Conservation (phyloP, 2,329 filamentous ascomycete species). For the Epichloe festucae region DNA sequence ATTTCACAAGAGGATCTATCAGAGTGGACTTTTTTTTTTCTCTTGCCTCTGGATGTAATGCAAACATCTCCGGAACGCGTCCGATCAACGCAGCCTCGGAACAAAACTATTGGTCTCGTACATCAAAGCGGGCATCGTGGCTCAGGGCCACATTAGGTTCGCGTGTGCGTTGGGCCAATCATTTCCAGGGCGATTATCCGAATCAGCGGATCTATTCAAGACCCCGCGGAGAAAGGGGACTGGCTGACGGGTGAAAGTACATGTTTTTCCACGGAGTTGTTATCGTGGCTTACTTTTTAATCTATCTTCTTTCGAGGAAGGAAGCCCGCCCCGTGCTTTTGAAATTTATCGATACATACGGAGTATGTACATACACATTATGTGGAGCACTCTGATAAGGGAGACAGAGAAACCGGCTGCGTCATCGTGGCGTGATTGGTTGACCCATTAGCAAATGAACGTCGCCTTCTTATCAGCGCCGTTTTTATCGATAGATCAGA, state of each 20-base stretch:
- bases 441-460: not conserved
- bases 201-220: not conserved
- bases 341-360: too few relatives aligned
- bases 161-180: slow-evolving; percentile 1
- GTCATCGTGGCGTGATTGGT: not conserved
- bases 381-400: too few relatives aligned
- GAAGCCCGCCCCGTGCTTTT: too few relatives aligned
- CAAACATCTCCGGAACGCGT: slow-evolving; percentile 3
- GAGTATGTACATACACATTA: too few relatives aligned
- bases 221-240: slow-evolving; percentile 3
- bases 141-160: not conserved
- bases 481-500: not conserved
- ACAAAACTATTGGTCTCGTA: not conserved
- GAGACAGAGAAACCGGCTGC: not conserved
- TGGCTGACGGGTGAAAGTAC: not conserved
- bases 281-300: too few relatives aligned
- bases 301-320: too few relatives aligned
- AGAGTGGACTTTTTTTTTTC: not conserved
- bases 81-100: not conserved
- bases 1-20: not conserved
- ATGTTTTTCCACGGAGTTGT: too few relatives aligned
- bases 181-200: not conserved
- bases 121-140: not conserved
- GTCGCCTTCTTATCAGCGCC: not conserved
- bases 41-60: not conserved